phyloP scores from a whole-genome alignment of 441 rosid species.

The Pelargonium cotyledonis region DNA sequence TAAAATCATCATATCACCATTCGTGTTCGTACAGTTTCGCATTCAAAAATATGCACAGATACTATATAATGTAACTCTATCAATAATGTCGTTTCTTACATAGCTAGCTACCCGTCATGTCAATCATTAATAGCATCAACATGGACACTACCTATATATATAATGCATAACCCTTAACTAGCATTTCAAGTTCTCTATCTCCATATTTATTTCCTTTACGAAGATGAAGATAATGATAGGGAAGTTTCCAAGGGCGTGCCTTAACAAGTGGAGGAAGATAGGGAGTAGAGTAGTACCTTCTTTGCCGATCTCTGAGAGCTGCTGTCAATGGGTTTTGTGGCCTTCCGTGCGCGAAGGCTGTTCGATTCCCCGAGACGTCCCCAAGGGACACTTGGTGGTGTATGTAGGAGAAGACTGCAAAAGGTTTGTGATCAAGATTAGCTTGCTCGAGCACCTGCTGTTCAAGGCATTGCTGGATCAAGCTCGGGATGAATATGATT shows the following conservation, averaged over 20 bases:
- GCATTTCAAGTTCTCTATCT: not conserved
- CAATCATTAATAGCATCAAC: not conserved
- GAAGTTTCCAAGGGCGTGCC: slow-evolving; percentile 12
- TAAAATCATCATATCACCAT: not conserved
- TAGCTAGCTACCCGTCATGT: not conserved
- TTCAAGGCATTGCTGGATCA: slow-evolving; percentile 13
- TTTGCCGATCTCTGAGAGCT: not conserved
- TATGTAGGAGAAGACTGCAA: slow-evolving; percentile 13
- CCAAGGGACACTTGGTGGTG: slow-evolving; percentile 14
- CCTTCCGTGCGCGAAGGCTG: slow-evolving; percentile 1
- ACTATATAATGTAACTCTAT: not conserved
- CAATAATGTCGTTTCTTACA: not conserved
- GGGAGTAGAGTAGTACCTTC: not conserved
- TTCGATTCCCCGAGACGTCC: slow-evolving; percentile 14
- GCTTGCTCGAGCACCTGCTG: slow-evolving; percentile 15
- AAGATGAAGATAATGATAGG: slow-evolving; percentile 1
- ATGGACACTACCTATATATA: not conserved
- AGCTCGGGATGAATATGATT: slow-evolving; percentile 15
- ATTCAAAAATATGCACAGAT: not conserved
- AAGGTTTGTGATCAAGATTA: slow-evolving; percentile 14
- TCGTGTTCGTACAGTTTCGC: not conserved
- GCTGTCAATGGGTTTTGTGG: slow-evolving; percentile 7
- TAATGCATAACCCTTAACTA: not conserved
- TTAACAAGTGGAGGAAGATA: slow-evolving; percentile 12
- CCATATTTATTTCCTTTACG: not conserved